phyloP scores from a whole-genome alignment of 2,329 filamentous ascomycete genomes.

The Ascochyta clinopodiicola region DNA sequence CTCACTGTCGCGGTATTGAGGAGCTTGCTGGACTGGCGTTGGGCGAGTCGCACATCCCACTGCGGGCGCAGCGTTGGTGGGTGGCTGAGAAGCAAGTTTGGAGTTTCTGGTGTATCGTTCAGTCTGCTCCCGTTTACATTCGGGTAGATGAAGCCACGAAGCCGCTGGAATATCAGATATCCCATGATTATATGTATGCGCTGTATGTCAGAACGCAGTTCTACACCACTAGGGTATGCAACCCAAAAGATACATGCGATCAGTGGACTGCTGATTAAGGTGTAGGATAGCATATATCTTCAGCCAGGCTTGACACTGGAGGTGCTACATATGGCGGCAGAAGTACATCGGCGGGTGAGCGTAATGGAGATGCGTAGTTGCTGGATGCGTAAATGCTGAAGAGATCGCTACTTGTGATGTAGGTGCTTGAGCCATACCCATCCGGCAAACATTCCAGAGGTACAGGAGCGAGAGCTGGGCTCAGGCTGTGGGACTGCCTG shows the following conservation, averaged over 20 bases:
- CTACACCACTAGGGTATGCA: too few relatives aligned
- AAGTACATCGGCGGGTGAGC: constrained; percentile 42
- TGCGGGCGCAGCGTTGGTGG: constrained; percentile 27
- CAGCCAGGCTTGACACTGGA: too few relatives aligned
- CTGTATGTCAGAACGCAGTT: too few relatives aligned
- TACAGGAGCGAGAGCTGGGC: constrained; percentile 58
- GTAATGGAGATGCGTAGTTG: constrained; percentile 48
- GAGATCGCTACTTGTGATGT: constrained; percentile 43
- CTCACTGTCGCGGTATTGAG: constrained; percentile 31
- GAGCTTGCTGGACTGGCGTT: constrained; percentile 23
- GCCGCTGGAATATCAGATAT: constrained; percentile 52
- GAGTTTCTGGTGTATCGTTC: constrained; percentile 52
- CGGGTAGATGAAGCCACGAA: constrained; percentile 53
- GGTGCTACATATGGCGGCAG: constrained; percentile 44
- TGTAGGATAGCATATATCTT: too few relatives aligned
- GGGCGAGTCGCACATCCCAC: constrained; percentile 25
- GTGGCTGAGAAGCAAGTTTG: constrained; percentile 37
- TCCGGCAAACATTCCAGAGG: constrained; percentile 50
- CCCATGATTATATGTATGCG: constrained; percentile 50
- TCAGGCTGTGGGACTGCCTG: constrained; percentile 51
- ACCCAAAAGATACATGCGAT: too few relatives aligned
- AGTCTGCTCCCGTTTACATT: constrained; percentile 50
- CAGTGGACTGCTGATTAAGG: too few relatives aligned
- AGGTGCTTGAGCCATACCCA: constrained; percentile 33
- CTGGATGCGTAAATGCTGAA: constrained; percentile 26